Percentiles rank a stretch among this genome's conserved stretches.
These are phyloP conservation scores for Arabis alpina DNA, from an alignment of 345 rosid species.

Conservation along the genomic window DNA sequence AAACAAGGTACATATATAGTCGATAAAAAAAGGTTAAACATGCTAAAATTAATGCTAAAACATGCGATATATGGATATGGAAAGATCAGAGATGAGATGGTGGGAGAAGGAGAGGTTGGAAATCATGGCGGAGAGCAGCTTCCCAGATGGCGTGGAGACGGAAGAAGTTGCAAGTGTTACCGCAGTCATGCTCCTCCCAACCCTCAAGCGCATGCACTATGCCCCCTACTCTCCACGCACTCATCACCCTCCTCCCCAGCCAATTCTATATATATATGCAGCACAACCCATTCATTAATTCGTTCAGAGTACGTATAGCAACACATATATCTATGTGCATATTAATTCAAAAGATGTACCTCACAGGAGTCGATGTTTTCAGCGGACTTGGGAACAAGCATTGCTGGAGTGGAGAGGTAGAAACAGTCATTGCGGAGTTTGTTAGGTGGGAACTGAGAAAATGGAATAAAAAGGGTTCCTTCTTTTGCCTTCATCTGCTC, in stretches of 20 bases:
- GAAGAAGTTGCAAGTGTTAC: slow-evolving; percentile 33
- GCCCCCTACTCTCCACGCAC: slow-evolving; percentile 55
- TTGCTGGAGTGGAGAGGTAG: slow-evolving; percentile 59
- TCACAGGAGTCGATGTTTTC: slow-evolving; percentile 60
- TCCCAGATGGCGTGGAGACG: slow-evolving; percentile 48
- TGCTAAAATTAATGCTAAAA: neutral
- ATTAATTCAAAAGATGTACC: slow-evolving; percentile 34
- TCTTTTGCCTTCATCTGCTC: slow-evolving; percentile 53
- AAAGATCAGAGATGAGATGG: slow-evolving; percentile 7
- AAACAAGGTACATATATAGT: neutral
- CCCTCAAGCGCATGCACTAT: slow-evolving; percentile 59
- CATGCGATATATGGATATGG: neutral
- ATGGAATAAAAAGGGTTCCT: slow-evolving; percentile 59
- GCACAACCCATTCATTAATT: neutral
- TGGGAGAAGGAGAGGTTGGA: slow-evolving; percentile 46
- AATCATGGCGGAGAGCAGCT: slow-evolving; percentile 54
- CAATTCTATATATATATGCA: slow-evolving; percentile 47
- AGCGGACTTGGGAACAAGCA: slow-evolving; percentile 52
- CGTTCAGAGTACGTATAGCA: neutral
- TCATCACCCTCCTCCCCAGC: slow-evolving; percentile 51
- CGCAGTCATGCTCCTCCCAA: slow-evolving; percentile 54
- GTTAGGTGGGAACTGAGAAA: slow-evolving; percentile 51
- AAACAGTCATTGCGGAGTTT: slow-evolving; percentile 53
- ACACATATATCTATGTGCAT: neutral
- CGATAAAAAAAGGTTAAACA: neutral